Evolutionary conservation across 23 red algal species (phyloP), one percentile per base, ranked within the genome.

Genomic region (Gracilaria domingensis): DNA sequence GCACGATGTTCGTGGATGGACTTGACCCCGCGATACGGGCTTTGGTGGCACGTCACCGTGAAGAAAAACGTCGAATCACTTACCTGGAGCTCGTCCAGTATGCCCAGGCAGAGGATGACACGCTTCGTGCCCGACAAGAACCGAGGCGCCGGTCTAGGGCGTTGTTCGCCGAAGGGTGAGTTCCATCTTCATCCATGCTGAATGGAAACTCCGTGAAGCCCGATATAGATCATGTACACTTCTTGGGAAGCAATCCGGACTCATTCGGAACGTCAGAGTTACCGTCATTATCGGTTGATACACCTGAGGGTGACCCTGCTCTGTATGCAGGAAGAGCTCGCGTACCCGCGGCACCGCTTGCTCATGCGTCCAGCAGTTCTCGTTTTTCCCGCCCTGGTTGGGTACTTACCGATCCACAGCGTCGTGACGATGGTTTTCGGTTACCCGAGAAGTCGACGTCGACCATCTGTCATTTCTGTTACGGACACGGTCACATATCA

Each of bases 1-100:
- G 49, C 47, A 81, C 49, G 9, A 81, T 80, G 39, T 72, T 81
- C 39, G 30, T 90, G 34, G 71, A 90, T 44, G 87, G 73, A 67
- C 42, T 90, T n/a, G 49, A 40, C 45, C 55, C 30, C 37, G 40
- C 58, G 3, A 81, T 60, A 0, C 5, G 33, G 34, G 37, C 32
- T 2, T 17, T 79, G 24, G 59, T 79, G 5, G 26, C 70, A 12
- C 44, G 0, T 61, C 37, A 40, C 32, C 34, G 86, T 8, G 75
- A 90, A 74, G 72, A 81, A 16, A 65, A 39, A 8, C 18, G 33
- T 20, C 1, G 54, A 23, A 5, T 76, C 55, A 39, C 14, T 17
- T 87, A 49, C n/a, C 28, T 55, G 12, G 32, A 75, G 20, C 13
- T 87, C 5, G 67, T 60, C 16, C 69, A 75, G 38, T 86, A 86